Conservation (phyloP, 2,329 filamentous ascomycete species). For the Epichloe aotearoae region DNA sequence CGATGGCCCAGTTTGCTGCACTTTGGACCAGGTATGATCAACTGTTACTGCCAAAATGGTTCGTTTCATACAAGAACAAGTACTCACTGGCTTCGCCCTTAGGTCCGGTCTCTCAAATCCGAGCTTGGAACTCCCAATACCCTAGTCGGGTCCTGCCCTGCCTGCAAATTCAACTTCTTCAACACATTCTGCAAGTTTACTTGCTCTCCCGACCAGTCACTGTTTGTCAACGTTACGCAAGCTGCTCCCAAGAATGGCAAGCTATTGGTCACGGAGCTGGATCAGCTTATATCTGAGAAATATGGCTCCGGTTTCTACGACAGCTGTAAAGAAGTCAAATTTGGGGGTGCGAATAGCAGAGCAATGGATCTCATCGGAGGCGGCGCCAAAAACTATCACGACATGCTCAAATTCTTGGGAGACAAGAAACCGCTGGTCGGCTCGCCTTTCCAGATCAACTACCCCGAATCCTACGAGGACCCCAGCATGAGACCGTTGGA, state of each 20-base stretch:
- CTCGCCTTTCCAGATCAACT: slow-evolving; percentile 98
- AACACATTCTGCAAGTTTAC: slow-evolving; percentile 97
- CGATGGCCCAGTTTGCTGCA: slow-evolving; percentile 74
- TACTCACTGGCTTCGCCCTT: slow-evolving; percentile 1
- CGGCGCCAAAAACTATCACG: slow-evolving; percentile 77
- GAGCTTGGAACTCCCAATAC: slow-evolving; percentile 79
- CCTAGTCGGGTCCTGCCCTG: slow-evolving; percentile 86
- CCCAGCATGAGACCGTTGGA: slow-evolving; percentile 58
- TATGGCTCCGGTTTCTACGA: slow-evolving; percentile 86
- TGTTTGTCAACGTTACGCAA: slow-evolving; percentile 86
- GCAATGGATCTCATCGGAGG: slow-evolving; percentile 96
- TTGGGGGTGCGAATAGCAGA: slow-evolving; percentile 82
- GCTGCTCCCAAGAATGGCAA: slow-evolving; percentile 48
- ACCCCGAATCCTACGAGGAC: slow-evolving; percentile 50
- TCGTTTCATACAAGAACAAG: neutral
- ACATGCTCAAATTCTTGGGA: slow-evolving; percentile 82
- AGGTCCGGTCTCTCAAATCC: slow-evolving; percentile 68
- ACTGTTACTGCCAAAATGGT: slow-evolving; percentile 3
- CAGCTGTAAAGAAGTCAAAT: slow-evolving; percentile 98
- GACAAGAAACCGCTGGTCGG: slow-evolving; percentile 74
- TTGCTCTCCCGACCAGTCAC: slow-evolving; percentile 89
- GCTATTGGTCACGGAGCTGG: slow-evolving; percentile 69
- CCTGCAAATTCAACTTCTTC: slow-evolving; percentile 97
- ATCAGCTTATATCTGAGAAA: slow-evolving; percentile 72
- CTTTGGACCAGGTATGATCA: slow-evolving; percentile 54